Evolutionary conservation across 495 filamentous ascomycete species (phyloP).

Genomic region (Margaritispora aquatica): DNA sequence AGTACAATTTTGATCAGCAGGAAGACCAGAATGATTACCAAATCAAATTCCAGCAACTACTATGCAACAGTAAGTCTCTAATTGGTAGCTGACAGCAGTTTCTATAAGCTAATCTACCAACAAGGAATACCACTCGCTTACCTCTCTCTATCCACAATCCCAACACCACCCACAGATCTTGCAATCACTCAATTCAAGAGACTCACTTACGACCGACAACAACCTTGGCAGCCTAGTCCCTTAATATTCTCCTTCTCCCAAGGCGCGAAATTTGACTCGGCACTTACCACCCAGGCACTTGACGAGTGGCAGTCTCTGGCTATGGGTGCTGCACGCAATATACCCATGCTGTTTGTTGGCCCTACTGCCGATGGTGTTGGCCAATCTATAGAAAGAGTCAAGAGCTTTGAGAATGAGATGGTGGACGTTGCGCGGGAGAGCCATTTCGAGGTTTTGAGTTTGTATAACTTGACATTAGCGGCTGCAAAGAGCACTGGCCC

Average conservation of each 20-base stretch:
- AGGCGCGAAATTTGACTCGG: conserved; percentile 30
- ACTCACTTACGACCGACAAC: conserved; percentile 23
- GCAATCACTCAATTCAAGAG: conserved; percentile 24
- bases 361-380: conserved; percentile 35
- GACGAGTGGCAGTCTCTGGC: conserved; percentile 40
- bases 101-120: not conserved
- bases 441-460: conserved; percentile 37
- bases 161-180: conserved; percentile 28
- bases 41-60: not conserved
- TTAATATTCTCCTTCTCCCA: conserved; percentile 38
- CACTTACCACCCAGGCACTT: conserved; percentile 32
- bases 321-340: conserved; percentile 29
- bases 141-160: conserved; percentile 30
- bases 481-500: conserved; percentile 36
- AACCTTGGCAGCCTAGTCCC: conserved; percentile 38
- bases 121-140: conserved; percentile 37
- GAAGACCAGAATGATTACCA: not conserved
- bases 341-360: conserved; percentile 43
- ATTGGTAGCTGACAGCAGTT: too few relatives aligned
- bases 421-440: conserved; percentile 29
- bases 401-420: conserved; percentile 26
- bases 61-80: not conserved
- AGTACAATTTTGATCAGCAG: too few relatives aligned
- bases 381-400: conserved; percentile 6
- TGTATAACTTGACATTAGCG: conserved; percentile 45